Conservation (phyloP, 2,329 filamentous ascomycete genomes). For the Stromatinia cepivora region DNA sequence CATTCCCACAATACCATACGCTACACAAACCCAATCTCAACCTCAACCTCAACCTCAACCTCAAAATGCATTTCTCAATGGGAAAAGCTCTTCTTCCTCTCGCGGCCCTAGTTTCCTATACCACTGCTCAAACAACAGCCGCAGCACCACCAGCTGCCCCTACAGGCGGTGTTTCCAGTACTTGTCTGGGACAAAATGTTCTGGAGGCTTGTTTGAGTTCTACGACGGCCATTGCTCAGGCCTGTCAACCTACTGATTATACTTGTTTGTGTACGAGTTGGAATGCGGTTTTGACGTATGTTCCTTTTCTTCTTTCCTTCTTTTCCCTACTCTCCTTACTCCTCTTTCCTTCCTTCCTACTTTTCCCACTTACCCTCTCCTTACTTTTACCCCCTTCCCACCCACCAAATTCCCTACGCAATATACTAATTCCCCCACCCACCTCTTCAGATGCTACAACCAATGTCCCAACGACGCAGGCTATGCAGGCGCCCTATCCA, state of each 20-base stretch:
- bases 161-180: conserved; percentile 5
- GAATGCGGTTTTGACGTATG: conserved; percentile 52
- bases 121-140: conserved; percentile 33
- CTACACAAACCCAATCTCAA: not conserved
- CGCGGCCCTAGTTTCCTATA: conserved; percentile 37
- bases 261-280: conserved; percentile 58
- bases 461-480: conserved; percentile 57
- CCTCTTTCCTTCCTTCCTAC: not conserved
- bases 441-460: conserved; percentile 56
- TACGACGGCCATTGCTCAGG: conserved; percentile 41
- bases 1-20: not conserved
- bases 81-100: conserved; percentile 28
- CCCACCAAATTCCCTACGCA: not conserved
- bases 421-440: not conserved
- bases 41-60: not conserved
- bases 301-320: not conserved
- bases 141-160: conserved; percentile 22
- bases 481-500: conserved; percentile 25
- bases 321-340: not conserved
- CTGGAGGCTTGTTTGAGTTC: conserved; percentile 44
- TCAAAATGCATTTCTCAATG: conserved; percentile 26
- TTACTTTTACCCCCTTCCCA: too few species aligned
- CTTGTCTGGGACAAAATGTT: conserved; percentile 43
- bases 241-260: conserved; percentile 42
- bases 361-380: too few species aligned